phyloP scores from a whole-genome alignment of 257 asterid species.

The Przewalskia tangutica region DNA sequence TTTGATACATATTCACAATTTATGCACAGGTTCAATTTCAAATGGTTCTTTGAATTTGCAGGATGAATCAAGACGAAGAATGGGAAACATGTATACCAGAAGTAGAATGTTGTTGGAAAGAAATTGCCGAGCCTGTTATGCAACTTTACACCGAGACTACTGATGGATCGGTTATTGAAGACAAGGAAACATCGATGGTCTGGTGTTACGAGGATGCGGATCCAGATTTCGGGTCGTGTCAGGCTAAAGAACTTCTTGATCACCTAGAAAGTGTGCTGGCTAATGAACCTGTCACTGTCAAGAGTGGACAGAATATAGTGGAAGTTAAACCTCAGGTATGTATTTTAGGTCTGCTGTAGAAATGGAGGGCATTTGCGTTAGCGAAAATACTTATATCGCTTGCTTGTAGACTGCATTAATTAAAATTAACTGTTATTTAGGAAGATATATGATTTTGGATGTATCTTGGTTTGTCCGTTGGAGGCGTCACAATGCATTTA shows the following conservation, averaged over 20 bases:
- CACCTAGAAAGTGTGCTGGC: constrained; percentile 86
- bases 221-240: constrained; percentile 92
- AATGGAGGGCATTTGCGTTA: not conserved
- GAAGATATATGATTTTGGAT: not conserved
- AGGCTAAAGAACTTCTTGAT: constrained; percentile 85
- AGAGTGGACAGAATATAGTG: constrained; percentile 61
- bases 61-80: constrained; percentile 57
- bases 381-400: not conserved
- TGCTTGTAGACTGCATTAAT: not conserved
- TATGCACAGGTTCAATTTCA: not conserved
- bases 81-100: constrained; percentile 70
- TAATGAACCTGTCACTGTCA: constrained; percentile 82
- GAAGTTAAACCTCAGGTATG: constrained; percentile 92
- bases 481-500: not conserved
- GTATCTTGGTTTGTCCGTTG: not conserved
- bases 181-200: constrained; percentile 70
- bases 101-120: constrained; percentile 82
- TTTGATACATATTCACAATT: not conserved
- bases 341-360: not conserved
- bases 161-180: constrained; percentile 78
- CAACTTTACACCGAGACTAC: constrained; percentile 78
- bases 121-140: constrained; percentile 88
- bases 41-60: constrained; percentile 4
- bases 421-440: not conserved
- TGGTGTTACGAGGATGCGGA: constrained; percentile 93